A percentile compares a stretch with the other conserved stretches of the same genome.
Conservation (phyloP, 176 grass and related monocot genomes). For the Chrysopogon serrulatus region DNA sequence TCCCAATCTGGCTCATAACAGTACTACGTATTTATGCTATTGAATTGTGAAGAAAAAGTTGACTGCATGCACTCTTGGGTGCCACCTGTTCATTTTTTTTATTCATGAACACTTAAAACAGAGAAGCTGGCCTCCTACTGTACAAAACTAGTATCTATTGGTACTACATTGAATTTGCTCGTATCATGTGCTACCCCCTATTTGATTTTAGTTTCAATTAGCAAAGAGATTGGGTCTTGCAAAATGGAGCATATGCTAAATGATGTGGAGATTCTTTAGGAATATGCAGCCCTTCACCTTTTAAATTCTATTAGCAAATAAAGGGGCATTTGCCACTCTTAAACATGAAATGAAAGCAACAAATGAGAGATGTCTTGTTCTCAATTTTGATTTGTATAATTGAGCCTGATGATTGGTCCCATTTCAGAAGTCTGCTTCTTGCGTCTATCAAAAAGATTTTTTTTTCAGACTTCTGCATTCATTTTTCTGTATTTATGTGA, state of each 20-base stretch:
- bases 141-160: not conserved
- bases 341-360: not conserved
- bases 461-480: not conserved
- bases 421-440: not conserved
- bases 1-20: not conserved
- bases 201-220: not conserved
- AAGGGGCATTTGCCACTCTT: not conserved
- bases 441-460: not conserved
- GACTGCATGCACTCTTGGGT: not conserved
- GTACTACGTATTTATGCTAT: not conserved
- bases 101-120: not conserved
- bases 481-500: not conserved
- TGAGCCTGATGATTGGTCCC: not conserved
- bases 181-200: not conserved
- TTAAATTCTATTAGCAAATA: not conserved
- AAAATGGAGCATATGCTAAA: not conserved
- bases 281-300: not conserved
- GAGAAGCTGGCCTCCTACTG: not conserved
- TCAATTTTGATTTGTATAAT: not conserved
- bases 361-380: not conserved
- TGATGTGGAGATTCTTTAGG: not conserved
- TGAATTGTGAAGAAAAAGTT: not conserved
- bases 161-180: not conserved
- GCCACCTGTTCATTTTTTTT: not conserved
- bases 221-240: not conserved